Percentiles rank a stretch among this genome's conserved stretches.
Conservation (phyloP, 768 basidiomycete genomes). For the Hypholoma sublateritium region DNA sequence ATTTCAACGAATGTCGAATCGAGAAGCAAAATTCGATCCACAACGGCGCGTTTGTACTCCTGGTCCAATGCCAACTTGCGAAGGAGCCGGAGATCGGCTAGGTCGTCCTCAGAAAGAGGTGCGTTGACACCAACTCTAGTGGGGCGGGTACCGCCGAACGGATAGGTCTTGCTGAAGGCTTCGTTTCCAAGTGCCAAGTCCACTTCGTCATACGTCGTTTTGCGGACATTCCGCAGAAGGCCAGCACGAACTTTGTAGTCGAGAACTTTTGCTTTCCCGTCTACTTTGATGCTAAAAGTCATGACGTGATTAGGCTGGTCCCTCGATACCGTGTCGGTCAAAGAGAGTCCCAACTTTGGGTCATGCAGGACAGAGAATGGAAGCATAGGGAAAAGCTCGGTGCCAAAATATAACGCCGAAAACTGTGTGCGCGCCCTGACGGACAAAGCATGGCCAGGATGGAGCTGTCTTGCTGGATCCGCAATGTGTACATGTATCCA, state of each 20-base stretch:
- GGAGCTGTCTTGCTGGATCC: conserved; percentile 82
- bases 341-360: conserved; percentile 38
- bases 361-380: conserved; percentile 55
- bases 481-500: conserved; percentile 96
- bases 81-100: conserved; percentile 31
- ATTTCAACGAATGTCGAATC: background rate
- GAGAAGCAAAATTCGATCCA: conserved; percentile 6
- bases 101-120: conserved; percentile 19
- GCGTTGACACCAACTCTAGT: background rate
- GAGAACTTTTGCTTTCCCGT: conserved; percentile 57
- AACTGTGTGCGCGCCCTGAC: conserved; percentile 51
- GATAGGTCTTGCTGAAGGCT: conserved; percentile 25
- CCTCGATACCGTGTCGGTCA: conserved; percentile 28
- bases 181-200: conserved; percentile 46
- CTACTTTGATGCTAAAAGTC: conserved; percentile 78
- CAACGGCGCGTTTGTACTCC: conserved; percentile 7
- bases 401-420: conserved; percentile 62
- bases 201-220: conserved; percentile 66
- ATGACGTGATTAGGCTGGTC: conserved; percentile 54
- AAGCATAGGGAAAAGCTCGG: conserved; percentile 72
- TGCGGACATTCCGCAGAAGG: conserved; percentile 65
- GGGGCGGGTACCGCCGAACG: conserved; percentile 39
- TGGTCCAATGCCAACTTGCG: conserved; percentile 15
- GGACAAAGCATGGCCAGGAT: conserved; percentile 65
- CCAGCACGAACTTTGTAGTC: conserved; percentile 74